phyloP scores from a whole-genome alignment of 1,284 basidiomycete genomes.

The Exobasidium cylindrosporum region DNA sequence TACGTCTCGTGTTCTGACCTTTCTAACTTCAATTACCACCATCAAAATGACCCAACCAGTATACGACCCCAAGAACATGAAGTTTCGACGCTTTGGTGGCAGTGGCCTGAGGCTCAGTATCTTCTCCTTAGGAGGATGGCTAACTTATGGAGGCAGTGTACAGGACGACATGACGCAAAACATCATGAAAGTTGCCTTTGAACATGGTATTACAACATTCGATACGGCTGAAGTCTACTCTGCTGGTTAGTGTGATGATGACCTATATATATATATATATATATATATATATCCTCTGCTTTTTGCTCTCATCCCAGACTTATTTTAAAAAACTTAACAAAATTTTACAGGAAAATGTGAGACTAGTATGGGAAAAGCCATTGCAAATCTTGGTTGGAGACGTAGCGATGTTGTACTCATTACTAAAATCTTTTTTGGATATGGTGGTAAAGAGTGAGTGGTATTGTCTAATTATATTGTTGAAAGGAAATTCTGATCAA shows the following conservation, averaged over 20 bases:
- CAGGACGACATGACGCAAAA: conserved; percentile 30
- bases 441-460: conserved; percentile 57
- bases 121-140: conserved; percentile 40
- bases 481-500: neutral
- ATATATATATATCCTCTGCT: too few species aligned
- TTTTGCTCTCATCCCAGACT: too few species aligned
- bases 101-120: conserved; percentile 39
- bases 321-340: too few species aligned
- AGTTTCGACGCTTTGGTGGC: conserved; percentile 37
- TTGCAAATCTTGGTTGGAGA: conserved; percentile 70
- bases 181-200: conserved; percentile 34
- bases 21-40: too few species aligned
- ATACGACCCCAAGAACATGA: conserved; percentile 42
- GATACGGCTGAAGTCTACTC: conserved; percentile 69
- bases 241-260: too few species aligned
- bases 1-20: too few species aligned
- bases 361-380: conserved; percentile 71
- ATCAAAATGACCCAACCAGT: neutral
- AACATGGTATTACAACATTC: conserved; percentile 66
- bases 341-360: too few species aligned
- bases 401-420: conserved; percentile 72
- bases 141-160: conserved; percentile 38
- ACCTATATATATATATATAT: too few species aligned
- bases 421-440: conserved; percentile 64
- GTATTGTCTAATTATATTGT: too few species aligned